Percentiles rank a stretch among this genome's conserved stretches.
Conservation (phyloP, 78 protist genomes). For the Dictyostelium citrinum region DNA sequence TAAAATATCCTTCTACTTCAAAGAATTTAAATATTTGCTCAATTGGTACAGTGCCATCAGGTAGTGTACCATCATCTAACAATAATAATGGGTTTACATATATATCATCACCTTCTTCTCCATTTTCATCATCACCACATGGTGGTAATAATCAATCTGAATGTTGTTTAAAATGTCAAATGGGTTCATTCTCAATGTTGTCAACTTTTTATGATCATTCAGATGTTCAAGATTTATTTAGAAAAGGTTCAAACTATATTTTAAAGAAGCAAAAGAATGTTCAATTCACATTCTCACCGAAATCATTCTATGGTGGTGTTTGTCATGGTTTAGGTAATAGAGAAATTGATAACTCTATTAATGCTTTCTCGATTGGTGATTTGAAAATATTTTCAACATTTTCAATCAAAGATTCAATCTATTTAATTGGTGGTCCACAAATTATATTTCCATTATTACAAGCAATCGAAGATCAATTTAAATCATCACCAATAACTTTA, state of each 20-base stretch:
- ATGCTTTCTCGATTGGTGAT: slow-evolving; percentile 57
- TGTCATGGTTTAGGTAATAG: slow-evolving; percentile 41
- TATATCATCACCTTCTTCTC: background rate
- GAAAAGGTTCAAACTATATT: slow-evolving; percentile 28
- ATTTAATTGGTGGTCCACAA: slow-evolving; percentile 62
- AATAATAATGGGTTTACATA: background rate
- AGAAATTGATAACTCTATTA: background rate
- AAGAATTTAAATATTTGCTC: slow-evolving; percentile 33
- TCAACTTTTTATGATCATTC: background rate
- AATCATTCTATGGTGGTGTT: slow-evolving; percentile 36
- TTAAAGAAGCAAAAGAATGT: slow-evolving; percentile 15
- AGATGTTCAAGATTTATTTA: slow-evolving; percentile 2
- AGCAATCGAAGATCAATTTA: background rate
- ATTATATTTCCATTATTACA: slow-evolving; percentile 34
- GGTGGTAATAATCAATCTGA: background rate
- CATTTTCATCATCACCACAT: background rate
- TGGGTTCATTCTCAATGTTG: slow-evolving; percentile 54
- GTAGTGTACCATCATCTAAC: background rate
- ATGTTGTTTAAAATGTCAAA: slow-evolving; percentile 28
- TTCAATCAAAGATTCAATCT: slow-evolving; percentile 54
- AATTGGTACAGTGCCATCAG: slow-evolving; percentile 35
- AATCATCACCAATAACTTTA: background rate
- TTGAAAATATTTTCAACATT: slow-evolving; percentile 41
- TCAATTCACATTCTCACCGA: slow-evolving; percentile 51
- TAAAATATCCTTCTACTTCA: slow-evolving; percentile 61